These are phyloP conservation scores for Calonectria henricotiae DNA, from an alignment of 2,329 filamentous ascomycete genomes.

Conservation along the genomic window DNA sequence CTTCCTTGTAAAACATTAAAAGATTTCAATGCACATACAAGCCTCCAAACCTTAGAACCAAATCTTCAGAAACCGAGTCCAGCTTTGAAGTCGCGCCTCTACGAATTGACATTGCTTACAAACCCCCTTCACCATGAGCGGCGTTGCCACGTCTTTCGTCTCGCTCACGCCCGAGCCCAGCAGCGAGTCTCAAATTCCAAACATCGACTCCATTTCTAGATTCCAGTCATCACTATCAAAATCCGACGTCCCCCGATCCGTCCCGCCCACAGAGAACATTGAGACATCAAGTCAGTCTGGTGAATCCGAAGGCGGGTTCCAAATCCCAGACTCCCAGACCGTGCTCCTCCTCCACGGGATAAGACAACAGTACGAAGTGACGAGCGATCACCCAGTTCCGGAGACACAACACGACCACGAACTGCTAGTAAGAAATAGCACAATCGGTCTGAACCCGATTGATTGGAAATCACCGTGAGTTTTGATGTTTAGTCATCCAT, in stretches of 20 bases:
- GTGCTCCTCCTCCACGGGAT: slow-evolving; percentile 68
- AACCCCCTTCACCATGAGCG: slow-evolving; percentile 38
- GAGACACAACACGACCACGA: slow-evolving; percentile 60
- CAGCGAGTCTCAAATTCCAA: slow-evolving; percentile 28
- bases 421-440: slow-evolving; percentile 75
- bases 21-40: background rate
- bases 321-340: slow-evolving; percentile 58
- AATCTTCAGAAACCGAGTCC: background rate
- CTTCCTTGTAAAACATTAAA: slow-evolving; percentile 2
- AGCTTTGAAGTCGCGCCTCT: background rate
- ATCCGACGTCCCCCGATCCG: slow-evolving; percentile 25
- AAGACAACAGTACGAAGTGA: slow-evolving; percentile 67
- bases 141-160: slow-evolving; percentile 35
- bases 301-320: slow-evolving; percentile 11
- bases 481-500: background rate
- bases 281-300: slow-evolving; percentile 33
- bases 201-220: slow-evolving; percentile 14
- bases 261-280: slow-evolving; percentile 1
- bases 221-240: slow-evolving; percentile 35
- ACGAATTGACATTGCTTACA: background rate
- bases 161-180: slow-evolving; percentile 42
- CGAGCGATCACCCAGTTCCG: slow-evolving; percentile 65
- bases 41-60: background rate
- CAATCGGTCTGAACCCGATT: slow-evolving; percentile 83
- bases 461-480: slow-evolving; percentile 83